Percentiles rank a stretch among this genome's conserved stretches.
Conservation (phyloP, 1,284 basidiomycete species). For the Hemileia vastatrix region DNA sequence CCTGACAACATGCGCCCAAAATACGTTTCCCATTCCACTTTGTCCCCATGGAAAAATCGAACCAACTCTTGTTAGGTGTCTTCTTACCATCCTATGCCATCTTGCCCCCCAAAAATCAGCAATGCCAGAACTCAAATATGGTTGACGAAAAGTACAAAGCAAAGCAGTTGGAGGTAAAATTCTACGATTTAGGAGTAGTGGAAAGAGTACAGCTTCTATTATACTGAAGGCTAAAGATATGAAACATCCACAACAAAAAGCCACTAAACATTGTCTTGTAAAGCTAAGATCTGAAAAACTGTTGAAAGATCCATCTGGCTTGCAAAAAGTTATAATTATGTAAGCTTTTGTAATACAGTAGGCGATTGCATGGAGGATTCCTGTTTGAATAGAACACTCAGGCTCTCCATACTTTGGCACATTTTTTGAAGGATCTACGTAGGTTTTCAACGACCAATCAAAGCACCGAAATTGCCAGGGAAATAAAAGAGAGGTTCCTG, state of each 20-base stretch:
- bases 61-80: not conserved
- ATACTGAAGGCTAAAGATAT: not conserved
- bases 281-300: not conserved
- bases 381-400: not conserved
- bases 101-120: constrained; percentile 3
- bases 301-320: not conserved
- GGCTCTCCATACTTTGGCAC: not conserved
- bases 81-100: not conserved
- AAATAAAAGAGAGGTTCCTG: not conserved
- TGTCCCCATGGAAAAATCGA: not conserved
- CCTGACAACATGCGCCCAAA: constrained; percentile 5
- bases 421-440: not conserved
- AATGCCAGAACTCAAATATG: not conserved
- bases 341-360: not conserved
- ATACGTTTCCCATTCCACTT: not conserved
- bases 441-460: not conserved
- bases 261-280: not conserved
- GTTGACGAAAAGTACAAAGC: not conserved
- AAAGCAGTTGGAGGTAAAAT: constrained; percentile 1
- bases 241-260: constrained; percentile 3
- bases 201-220: not conserved
- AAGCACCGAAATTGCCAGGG: constrained; percentile 11
- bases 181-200: not conserved
- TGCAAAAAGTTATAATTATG: not conserved
- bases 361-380: not conserved